phyloP scores from a whole-genome alignment of 192 early-diverging fungal genomes.

The Backusella australiensis region DNA sequence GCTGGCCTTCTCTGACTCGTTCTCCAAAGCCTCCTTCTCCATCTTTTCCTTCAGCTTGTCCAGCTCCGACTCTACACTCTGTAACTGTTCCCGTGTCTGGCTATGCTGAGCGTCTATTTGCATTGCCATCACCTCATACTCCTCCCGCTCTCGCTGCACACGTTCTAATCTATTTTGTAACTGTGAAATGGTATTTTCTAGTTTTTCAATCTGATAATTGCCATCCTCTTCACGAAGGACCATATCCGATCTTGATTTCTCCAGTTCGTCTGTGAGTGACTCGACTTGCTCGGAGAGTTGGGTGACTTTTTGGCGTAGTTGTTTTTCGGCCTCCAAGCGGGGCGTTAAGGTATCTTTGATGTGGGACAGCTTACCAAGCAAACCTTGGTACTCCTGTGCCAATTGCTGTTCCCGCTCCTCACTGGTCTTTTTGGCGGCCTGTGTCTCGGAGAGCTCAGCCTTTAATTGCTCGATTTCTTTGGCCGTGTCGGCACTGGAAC shows the following conservation, averaged over 20 bases:
- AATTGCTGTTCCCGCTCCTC: slow-evolving; percentile 38
- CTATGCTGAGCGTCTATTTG: slow-evolving; percentile 56
- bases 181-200: slow-evolving; percentile 51
- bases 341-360: slow-evolving; percentile 82
- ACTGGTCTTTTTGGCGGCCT: slow-evolving; percentile 30
- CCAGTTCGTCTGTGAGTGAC: slow-evolving; percentile 45
- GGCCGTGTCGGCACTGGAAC: neutral
- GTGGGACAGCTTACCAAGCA: slow-evolving; percentile 72
- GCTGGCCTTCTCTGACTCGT: slow-evolving; percentile 57
- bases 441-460: slow-evolving; percentile 29
- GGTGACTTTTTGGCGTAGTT: slow-evolving; percentile 54
- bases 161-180: slow-evolving; percentile 54
- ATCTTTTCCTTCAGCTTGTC: slow-evolving; percentile 47
- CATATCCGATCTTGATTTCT: slow-evolving; percentile 56
- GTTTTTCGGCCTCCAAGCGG: slow-evolving; percentile 82
- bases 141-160: slow-evolving; percentile 60
- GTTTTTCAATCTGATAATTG: slow-evolving; percentile 54
- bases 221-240: slow-evolving; percentile 60
- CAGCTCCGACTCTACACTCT: slow-evolving; percentile 36
- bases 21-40: slow-evolving; percentile 44
- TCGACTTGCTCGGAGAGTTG: slow-evolving; percentile 55
- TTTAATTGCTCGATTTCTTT: neutral
- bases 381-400: slow-evolving; percentile 56
- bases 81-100: slow-evolving; percentile 45
- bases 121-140: slow-evolving; percentile 56